phyloP scores from a whole-genome alignment of 1,139 yeast genomes.

The Nematodospora anomalae region DNA sequence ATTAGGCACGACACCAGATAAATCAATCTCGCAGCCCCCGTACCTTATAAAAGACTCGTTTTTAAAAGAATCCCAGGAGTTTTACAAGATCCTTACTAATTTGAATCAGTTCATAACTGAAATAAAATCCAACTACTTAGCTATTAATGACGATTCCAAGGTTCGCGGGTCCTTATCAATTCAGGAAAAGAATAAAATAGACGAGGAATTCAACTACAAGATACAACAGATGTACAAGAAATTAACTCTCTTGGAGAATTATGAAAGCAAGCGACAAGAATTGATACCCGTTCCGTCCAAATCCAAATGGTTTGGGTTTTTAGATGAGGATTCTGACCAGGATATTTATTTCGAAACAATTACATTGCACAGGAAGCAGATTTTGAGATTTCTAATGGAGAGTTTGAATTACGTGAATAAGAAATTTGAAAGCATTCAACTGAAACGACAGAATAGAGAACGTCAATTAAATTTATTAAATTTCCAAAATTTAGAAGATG shows the following conservation, averaged over 20 bases:
- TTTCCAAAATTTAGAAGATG: conserved; percentile 42
- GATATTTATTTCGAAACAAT: conserved; percentile 27
- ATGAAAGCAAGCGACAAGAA: conserved; percentile 47
- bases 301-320: conserved; percentile 24
- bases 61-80: conserved; percentile 48
- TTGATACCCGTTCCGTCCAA: conserved; percentile 11
- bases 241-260: conserved; percentile 48
- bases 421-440: conserved; percentile 41
- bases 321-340: conserved; percentile 31
- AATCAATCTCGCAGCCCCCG: conserved; percentile 9
- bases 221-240: conserved; percentile 53
- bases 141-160: conserved; percentile 31
- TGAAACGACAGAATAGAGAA: conserved; percentile 43
- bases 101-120: conserved; percentile 40
- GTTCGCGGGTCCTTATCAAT: conserved; percentile 28
- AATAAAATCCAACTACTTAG: conserved; percentile 46
- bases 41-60: conserved; percentile 49
- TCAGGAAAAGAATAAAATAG: conserved; percentile 54
- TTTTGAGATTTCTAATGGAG: conserved; percentile 39
- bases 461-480: conserved; percentile 40
- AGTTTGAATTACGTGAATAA: conserved; percentile 35
- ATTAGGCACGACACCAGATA: conserved; percentile 15
- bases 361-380: conserved; percentile 37
- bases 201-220: conserved; percentile 52
- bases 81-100: conserved; percentile 40